Evolutionary conservation across 2,329 filamentous ascomycete genomes (phyloP), one percentile per base, ranked within the genome.

Genomic region (Botrytis cinerea): DNA sequence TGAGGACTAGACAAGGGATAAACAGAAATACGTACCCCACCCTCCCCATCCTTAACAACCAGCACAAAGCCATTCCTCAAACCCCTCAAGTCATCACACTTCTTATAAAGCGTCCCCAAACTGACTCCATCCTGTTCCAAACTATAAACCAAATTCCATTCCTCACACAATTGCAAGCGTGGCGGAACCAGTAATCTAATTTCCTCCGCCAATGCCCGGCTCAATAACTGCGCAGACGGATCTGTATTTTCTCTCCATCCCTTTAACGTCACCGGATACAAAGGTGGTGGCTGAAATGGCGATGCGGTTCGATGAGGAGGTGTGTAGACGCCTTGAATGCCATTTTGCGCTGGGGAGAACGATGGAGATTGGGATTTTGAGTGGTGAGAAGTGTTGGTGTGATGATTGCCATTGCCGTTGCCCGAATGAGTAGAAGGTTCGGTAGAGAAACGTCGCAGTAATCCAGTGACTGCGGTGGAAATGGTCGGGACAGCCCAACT

Each of bases 111-210:
- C 0, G 96, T 98, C 16, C 88, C 88, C 51, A 99, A 84, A 76
- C 93, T 96, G 70, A 95, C 93, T 20, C 96, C 96, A 82, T 99
- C 91, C 82, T 97, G 92, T 79, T 97, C 95, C 51, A 99, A 86
- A 77, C 93, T 97, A 83, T 98, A 99, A 54, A 92, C 88, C 69
- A 98, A 84, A 71, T 87, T 87, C 96, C 96, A 99, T 75, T 92
- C 89, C 78, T 98, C 95, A 74, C 92, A 89, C 62, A 99, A 90
- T 82, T 97, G 93, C 74, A 98, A 84, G 67, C 96, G 88, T 77
- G 97, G 90, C 0, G 96, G 96, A 35, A 98, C 85, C 79, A 98
- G 90, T 57, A 97, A 88, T 66, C 96, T 88, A 73, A 98, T 97
- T 84, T 98, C 96, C 83, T 98, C 96, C 4, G 95, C 96, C 45